phyloP scores from a whole-genome alignment of 352 stramenopile genomes.

The Phytopythium litorale region DNA sequence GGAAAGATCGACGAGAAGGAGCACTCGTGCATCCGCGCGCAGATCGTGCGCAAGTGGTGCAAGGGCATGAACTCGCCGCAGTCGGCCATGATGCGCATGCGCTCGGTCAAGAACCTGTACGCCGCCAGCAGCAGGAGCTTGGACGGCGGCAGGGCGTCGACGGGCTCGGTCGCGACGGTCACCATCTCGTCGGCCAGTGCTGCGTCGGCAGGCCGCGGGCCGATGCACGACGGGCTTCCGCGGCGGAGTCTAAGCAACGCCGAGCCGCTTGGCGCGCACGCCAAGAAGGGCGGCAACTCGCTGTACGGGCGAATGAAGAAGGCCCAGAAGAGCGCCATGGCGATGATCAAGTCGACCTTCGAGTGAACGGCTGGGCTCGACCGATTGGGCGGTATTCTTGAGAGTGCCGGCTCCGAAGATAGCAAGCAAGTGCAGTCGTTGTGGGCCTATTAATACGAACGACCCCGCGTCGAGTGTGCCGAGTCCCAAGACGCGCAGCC shows the following conservation, averaged over 20 bases:
- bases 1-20: slow-evolving; percentile 86
- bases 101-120: slow-evolving; percentile 49
- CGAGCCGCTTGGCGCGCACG: slow-evolving; percentile 8
- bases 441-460: not conserved
- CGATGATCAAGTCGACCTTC: slow-evolving; percentile 83
- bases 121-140: slow-evolving; percentile 18
- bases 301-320: slow-evolving; percentile 85
- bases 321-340: slow-evolving; percentile 70
- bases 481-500: not conserved
- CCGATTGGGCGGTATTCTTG: slow-evolving; percentile 5
- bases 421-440: not conserved
- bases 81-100: slow-evolving; percentile 71
- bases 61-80: slow-evolving; percentile 77
- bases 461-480: not conserved
- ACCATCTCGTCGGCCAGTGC: slow-evolving; percentile 20
- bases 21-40: slow-evolving; percentile 75
- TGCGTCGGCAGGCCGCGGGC: slow-evolving; percentile 7
- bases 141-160: not conserved
- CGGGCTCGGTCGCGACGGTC: not conserved
- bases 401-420: not conserved
- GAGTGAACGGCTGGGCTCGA: slow-evolving; percentile 23
- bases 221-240: not conserved
- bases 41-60: slow-evolving; percentile 82
- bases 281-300: slow-evolving; percentile 39
- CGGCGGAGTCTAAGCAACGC: slow-evolving; percentile 7